Evolutionary conservation across 805 yeast genomes (phyloP).

Genomic region (Barnettozyma californica): DNA sequence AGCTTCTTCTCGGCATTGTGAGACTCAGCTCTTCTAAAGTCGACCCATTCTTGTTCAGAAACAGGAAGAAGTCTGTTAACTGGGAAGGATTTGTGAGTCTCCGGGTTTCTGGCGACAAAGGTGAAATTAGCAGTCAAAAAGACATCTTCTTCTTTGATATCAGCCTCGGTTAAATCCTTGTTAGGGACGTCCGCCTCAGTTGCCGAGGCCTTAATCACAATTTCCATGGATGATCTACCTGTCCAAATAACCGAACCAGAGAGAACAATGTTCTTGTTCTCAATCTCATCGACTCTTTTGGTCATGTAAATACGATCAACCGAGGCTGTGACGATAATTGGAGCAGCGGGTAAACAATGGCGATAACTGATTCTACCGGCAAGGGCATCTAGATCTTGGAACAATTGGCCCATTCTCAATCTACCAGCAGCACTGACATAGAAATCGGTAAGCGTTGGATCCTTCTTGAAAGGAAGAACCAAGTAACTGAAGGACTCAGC

Average conservation of each 20-base stretch:
- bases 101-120: conserved; percentile 92
- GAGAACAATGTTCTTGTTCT: conserved; percentile 67
- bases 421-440: conserved; percentile 91
- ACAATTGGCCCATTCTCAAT: conserved; percentile 84
- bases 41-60: conserved; percentile 71
- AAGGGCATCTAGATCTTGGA: conserved; percentile 89
- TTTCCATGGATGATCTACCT: conserved; percentile 93
- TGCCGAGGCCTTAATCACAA: conserved; percentile 83
- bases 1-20: conserved; percentile 83
- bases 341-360: conserved; percentile 93
- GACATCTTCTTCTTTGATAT: conserved; percentile 59
- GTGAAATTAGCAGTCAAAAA: conserved; percentile 90
- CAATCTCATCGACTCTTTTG: conserved; percentile 74
- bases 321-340: conserved; percentile 92
- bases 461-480: conserved; percentile 78
- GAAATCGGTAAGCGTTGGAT: conserved; percentile 75
- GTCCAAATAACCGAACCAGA: conserved; percentile 96
- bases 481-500: conserved; percentile 70
- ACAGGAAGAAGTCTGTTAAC: conserved; percentile 77
- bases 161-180: conserved; percentile 45
- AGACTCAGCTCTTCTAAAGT: conserved; percentile 83
- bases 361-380: conserved; percentile 92
- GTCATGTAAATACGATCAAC: conserved; percentile 89
- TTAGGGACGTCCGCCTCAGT: conserved; percentile 50
- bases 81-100: conserved; percentile 84